Conservation (phyloP, 257 asterid genomes). For the Nicotiana undulata region DNA sequence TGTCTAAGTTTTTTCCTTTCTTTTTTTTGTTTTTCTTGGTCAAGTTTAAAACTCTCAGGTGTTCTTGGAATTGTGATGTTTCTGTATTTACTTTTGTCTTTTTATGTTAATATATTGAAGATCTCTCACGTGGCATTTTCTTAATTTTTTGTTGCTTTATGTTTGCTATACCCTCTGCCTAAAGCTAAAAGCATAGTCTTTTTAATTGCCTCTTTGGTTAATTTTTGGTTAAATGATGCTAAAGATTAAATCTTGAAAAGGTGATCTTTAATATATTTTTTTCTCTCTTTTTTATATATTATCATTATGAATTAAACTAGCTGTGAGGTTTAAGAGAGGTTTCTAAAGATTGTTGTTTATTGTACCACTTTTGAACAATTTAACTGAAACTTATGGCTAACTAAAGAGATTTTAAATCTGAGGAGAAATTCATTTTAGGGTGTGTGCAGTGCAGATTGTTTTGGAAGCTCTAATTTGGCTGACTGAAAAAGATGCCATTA, state of each 20-base stretch:
- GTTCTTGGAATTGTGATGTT: slow-evolving; percentile 1
- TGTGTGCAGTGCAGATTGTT: slow-evolving; percentile 15
- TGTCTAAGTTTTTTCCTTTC: too few relatives aligned
- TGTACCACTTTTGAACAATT: background rate
- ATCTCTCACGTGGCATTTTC: background rate
- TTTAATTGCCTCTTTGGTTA: background rate
- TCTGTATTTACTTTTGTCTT: background rate
- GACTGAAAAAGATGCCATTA: slow-evolving; percentile 35
- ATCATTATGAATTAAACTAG: background rate
- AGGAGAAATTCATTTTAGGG: background rate
- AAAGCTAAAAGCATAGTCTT: background rate
- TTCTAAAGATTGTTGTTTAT: background rate
- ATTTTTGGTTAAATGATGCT: background rate
- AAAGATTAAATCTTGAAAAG: background rate
- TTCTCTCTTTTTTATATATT: background rate
- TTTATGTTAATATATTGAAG: background rate
- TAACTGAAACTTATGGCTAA: background rate
- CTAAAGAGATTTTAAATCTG: background rate
- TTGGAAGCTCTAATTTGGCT: slow-evolving; percentile 3
- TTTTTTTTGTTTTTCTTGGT: background rate
- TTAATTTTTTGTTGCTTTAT: background rate
- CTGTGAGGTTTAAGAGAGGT: background rate
- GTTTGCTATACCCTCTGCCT: background rate
- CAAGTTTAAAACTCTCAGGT: background rate
- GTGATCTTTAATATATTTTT: background rate